A percentile compares a stretch with the other conserved stretches of the same genome.
phyloP scores from a whole-genome alignment of 257 asterid species.

The Anisodus acutangulus region DNA sequence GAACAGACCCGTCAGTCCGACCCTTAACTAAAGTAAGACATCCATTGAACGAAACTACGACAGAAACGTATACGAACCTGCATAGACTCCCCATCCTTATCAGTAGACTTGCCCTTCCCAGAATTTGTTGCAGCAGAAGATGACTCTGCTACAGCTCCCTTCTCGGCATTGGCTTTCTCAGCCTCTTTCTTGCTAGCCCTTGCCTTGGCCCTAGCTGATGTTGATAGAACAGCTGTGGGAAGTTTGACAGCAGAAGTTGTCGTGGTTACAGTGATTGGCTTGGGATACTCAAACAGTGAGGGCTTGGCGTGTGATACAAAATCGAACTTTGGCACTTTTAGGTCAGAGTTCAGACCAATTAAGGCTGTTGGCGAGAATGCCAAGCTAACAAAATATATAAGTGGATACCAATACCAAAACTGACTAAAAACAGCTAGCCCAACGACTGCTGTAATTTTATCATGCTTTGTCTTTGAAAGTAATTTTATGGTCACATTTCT shows the following conservation, averaged over 20 bases:
- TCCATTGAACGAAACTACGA: background rate
- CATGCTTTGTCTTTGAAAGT: conserved; percentile 87
- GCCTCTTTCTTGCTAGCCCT: conserved; percentile 89
- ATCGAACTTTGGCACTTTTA: conserved; percentile 90
- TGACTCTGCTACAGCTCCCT: conserved; percentile 54
- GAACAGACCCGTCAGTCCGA: background rate
- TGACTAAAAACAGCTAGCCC: conserved; percentile 98
- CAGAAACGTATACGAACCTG: conserved; percentile 55
- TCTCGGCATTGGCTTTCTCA: conserved; percentile 69
- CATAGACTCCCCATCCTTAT: conserved; percentile 82
- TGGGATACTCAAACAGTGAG: conserved; percentile 83
- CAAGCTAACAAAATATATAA: conserved; percentile 83
- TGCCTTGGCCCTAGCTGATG: conserved; percentile 88
- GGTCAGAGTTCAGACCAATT: conserved; percentile 84
- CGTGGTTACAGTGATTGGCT: conserved; percentile 76
- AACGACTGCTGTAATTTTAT: conserved; percentile 82
- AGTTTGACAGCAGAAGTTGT: conserved; percentile 77
- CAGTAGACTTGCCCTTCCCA: conserved; percentile 70
- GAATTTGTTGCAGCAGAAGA: conserved; percentile 47
- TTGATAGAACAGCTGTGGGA: conserved; percentile 91
- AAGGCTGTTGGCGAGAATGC: conserved; percentile 98
- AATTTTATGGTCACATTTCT: conserved; percentile 85
- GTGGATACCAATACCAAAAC: conserved; percentile 99
- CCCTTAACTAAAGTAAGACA: background rate
- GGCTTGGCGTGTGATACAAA: conserved; percentile 93